Percentiles rank a stretch among this genome's conserved stretches.
phyloP scores from a whole-genome alignment of 306 rosid species.

The Cucurbita maxima region DNA sequence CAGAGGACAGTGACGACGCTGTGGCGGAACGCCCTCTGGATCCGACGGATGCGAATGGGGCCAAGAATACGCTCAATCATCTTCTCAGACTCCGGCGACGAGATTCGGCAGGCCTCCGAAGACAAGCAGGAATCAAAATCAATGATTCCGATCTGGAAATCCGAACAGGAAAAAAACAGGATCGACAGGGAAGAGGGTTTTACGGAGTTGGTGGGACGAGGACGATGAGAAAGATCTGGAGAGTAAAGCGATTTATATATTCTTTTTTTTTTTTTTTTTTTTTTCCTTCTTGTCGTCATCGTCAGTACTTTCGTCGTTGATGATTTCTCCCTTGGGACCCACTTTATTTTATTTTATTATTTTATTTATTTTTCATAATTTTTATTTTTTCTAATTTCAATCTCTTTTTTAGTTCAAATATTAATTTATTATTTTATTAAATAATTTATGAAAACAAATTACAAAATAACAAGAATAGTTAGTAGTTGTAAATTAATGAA shows the following conservation, averaged over 20 bases:
- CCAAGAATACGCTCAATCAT: constrained; percentile 56
- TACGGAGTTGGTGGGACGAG: background rate
- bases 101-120: background rate
- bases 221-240: background rate
- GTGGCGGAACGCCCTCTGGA: constrained; percentile 45
- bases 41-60: constrained; percentile 57
- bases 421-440: too few species aligned
- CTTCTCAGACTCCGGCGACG: constrained; percentile 12
- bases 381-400: background rate
- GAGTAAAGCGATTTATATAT: background rate
- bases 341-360: background rate
- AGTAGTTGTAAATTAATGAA: too few species aligned
- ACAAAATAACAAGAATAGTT: too few species aligned
- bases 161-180: background rate
- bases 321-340: background rate
- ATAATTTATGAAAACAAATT: too few species aligned
- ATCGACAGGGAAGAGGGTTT: background rate
- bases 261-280: background rate
- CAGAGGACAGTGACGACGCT: constrained; percentile 51
- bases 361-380: background rate
- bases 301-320: too few species aligned
- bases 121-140: background rate
- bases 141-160: background rate
- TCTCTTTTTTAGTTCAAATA: background rate
- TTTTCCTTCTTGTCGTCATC: background rate